Base-by-base conservation (phyloP, 1,284 basidiomycete genomes). In the Blastosporella zonata region DNA sequence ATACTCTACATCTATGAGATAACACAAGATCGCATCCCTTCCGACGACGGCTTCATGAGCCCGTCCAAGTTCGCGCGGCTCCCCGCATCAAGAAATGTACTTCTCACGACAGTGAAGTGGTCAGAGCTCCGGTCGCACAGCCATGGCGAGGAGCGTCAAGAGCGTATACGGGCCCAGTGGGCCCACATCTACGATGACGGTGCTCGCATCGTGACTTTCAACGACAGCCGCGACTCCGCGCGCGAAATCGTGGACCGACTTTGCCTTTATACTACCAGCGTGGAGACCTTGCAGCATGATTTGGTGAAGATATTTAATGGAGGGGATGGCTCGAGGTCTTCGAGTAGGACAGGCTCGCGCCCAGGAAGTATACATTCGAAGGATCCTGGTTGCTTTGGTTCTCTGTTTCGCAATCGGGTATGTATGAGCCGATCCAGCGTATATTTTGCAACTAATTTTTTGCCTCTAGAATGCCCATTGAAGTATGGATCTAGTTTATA, bases 1-100 rank as follows among this genome's bases (percentile, higher is more conserved):
- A 40, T 47, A 5, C 23, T 47, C 37, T 47, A 47, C 28, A n/a
- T 47, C 4, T 28, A 40, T n/a, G 45, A 47, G n/a, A 40, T 47
- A 9, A 25, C 37, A 15, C 37, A 47, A 20, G 12, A 37, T 12
- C 45, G 45, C 5, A 2, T 15, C 9, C 5, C 22, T 10, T 15
- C 27, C 12, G 3, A 15, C 7, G 9, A 8, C 9, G 18, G 15
- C 18, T 15, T 20, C 22, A 47, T 47, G 45, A 37, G 21, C n/a
- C 45, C 45, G 12, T 18, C 15, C 7, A 40, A 25, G 18, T 47
- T 47, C 8, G 38, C 37, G 2, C 10, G 13, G 6, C 17, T 38
- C 3, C 2, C 17, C 5, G 23, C 21, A 1, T 18, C 18, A 2
- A 17, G 13, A 29, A 37, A 47, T 18, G 18, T 40, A 2, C 20